Evolutionary conservation across 345 rosid species (phyloP).

Genomic region (Dipteronia sinensis): DNA sequence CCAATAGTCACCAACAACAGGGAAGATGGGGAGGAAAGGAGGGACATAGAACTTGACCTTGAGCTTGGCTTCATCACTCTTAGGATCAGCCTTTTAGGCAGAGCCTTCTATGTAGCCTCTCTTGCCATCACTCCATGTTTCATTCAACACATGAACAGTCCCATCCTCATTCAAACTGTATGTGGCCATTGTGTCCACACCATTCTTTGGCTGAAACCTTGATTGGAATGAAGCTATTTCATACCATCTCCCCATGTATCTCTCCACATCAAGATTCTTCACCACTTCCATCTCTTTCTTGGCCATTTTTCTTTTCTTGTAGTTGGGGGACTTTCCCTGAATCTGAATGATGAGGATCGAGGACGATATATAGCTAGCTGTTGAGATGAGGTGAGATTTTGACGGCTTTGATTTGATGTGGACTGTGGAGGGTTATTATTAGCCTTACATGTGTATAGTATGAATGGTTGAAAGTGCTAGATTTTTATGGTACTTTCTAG

Average conservation of each 20-base stretch:
- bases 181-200: conserved; percentile 80
- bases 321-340: too few species aligned
- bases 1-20: conserved; percentile 88
- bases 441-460: conserved; percentile 20
- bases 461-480: background rate
- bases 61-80: conserved; percentile 83
- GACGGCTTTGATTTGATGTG: conserved; percentile 2
- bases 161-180: conserved; percentile 75
- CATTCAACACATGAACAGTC: conserved; percentile 73
- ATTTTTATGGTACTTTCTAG: conserved; percentile 21
- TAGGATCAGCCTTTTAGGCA: conserved; percentile 77
- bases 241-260: conserved; percentile 95
- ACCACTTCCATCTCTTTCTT: conserved; percentile 75
- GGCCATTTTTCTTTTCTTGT: conserved; percentile 29
- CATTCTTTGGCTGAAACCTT: conserved; percentile 70
- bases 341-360: conserved; percentile 13
- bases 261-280: conserved; percentile 56
- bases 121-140: conserved; percentile 79
- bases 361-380: conserved; percentile 8
- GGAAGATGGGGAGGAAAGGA: conserved; percentile 81
- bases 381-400: background rate
- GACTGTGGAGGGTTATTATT: conserved; percentile 36
- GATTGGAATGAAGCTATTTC: conserved; percentile 93
- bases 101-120: conserved; percentile 63
- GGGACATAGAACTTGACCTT: conserved; percentile 90